These are phyloP conservation scores for Chernovozyma aurita DNA, from an alignment of 1,139 yeast species.

Conservation along the genomic window DNA sequence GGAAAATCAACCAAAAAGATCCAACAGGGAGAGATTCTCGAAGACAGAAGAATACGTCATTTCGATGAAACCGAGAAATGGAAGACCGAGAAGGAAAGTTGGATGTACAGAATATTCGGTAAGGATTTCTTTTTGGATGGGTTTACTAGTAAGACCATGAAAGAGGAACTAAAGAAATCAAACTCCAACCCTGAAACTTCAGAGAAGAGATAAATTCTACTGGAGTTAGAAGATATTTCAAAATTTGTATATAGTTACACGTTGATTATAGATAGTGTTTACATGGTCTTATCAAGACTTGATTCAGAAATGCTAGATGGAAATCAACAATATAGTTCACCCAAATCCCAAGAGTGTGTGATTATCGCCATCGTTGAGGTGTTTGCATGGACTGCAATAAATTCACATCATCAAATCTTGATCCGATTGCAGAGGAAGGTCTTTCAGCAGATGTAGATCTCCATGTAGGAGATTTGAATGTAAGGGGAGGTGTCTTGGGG, in stretches of 20 bases:
- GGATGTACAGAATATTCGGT: slow-evolving; percentile 39
- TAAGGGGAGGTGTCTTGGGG: slow-evolving; percentile 8
- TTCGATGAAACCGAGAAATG: slow-evolving; percentile 41
- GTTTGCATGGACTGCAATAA: slow-evolving; percentile 24
- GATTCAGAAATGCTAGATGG: no score
- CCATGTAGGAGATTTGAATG: slow-evolving; percentile 6
- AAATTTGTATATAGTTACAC: no score
- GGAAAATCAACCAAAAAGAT: slow-evolving; percentile 41
- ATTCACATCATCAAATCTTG: slow-evolving; percentile 32
- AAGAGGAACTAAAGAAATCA: slow-evolving; percentile 7
- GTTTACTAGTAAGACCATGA: slow-evolving; percentile 42
- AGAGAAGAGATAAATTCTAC: no score
- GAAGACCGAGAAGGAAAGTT: slow-evolving; percentile 34
- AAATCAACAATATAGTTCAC: no score
- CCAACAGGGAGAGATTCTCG: slow-evolving; percentile 39
- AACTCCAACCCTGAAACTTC: background rate
- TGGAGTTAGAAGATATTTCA: no score
- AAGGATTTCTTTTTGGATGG: slow-evolving; percentile 44
- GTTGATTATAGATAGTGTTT: no score
- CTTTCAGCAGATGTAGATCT: slow-evolving; percentile 31
- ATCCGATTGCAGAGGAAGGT: slow-evolving; percentile 32
- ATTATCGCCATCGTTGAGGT: slow-evolving; percentile 26
- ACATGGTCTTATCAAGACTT: no score
- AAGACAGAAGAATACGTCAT: slow-evolving; percentile 28
- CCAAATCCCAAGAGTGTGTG: no score